Evolutionary conservation across 352 stramenopile species (phyloP).

Genomic region (Globisporangium spinosum): DNA sequence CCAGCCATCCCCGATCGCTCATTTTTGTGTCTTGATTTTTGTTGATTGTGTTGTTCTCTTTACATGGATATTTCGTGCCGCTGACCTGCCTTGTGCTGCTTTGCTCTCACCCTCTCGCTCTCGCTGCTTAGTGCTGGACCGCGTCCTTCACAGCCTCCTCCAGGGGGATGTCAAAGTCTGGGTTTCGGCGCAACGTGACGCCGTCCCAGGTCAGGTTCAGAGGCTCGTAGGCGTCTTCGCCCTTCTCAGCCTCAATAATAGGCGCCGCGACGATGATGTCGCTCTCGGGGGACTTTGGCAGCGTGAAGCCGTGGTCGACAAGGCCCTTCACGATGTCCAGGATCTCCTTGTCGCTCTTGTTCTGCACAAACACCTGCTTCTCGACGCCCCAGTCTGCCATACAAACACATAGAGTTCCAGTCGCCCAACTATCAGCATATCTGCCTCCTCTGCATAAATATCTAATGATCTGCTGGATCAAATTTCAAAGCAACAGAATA

Average conservation of each 20-base stretch:
- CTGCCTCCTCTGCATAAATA: background rate
- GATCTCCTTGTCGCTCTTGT: slow-evolving; percentile 85
- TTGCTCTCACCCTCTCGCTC: slow-evolving; percentile 9
- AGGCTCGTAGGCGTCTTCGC: slow-evolving; percentile 71
- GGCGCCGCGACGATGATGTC: slow-evolving; percentile 67
- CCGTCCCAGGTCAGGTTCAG: slow-evolving; percentile 87
- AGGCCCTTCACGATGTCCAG: slow-evolving; percentile 69
- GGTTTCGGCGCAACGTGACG: slow-evolving; percentile 73
- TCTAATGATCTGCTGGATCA: background rate
- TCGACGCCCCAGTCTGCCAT: slow-evolving; percentile 74
- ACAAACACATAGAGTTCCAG: background rate
- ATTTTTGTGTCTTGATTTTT: slow-evolving; percentile 5
- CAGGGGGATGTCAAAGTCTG: slow-evolving; percentile 75
- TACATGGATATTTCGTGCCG: slow-evolving; percentile 11
- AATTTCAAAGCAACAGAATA: background rate
- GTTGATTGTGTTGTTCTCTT: slow-evolving; percentile 14
- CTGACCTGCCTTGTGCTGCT: slow-evolving; percentile 1
- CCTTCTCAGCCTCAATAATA: slow-evolving; percentile 66
- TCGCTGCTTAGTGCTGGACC: background rate
- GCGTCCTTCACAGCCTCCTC: slow-evolving; percentile 60
- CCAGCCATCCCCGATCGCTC: background rate
- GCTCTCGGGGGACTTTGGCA: slow-evolving; percentile 86
- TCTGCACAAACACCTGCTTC: slow-evolving; percentile 78
- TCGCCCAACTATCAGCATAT: background rate
- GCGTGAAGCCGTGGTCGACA: slow-evolving; percentile 60